Conservation (phyloP, 495 filamentous ascomycete species). For the Elasticomyces elasticus region DNA sequence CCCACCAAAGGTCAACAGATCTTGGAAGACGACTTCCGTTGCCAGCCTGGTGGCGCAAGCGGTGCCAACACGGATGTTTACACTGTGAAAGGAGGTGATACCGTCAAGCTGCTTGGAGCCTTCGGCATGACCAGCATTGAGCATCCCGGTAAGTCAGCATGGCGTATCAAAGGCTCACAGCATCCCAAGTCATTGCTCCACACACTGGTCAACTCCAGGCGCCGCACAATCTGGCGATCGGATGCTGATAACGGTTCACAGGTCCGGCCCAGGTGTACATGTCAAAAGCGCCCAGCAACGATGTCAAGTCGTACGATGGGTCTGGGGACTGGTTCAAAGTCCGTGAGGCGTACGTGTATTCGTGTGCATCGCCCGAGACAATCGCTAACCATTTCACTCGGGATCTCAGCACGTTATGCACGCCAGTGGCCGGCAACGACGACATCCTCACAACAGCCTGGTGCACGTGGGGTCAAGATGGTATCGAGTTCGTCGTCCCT, state of each 20-base stretch:
- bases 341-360: too few relatives aligned
- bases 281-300: not conserved
- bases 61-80: not conserved
- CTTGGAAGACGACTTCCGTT: not conserved
- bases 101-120: not conserved
- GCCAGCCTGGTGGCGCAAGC: not conserved
- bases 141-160: not conserved
- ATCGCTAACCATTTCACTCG: too few relatives aligned
- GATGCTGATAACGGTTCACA: not conserved
- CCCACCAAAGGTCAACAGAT: not conserved
- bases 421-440: too few relatives aligned
- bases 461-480: not conserved
- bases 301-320: not conserved
- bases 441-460: not conserved
- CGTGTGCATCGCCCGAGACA: too few relatives aligned
- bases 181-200: too few relatives aligned
- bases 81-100: not conserved
- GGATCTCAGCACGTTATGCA: too few relatives aligned
- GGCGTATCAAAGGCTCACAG: too few relatives aligned
- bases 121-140: not conserved
- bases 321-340: not conserved
- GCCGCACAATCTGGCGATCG: not conserved
- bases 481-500: not conserved
- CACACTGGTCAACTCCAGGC: too few relatives aligned
- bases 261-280: not conserved